Conservation (phyloP, 768 basidiomycete species). For the Tephrocybe sp. region DNA sequence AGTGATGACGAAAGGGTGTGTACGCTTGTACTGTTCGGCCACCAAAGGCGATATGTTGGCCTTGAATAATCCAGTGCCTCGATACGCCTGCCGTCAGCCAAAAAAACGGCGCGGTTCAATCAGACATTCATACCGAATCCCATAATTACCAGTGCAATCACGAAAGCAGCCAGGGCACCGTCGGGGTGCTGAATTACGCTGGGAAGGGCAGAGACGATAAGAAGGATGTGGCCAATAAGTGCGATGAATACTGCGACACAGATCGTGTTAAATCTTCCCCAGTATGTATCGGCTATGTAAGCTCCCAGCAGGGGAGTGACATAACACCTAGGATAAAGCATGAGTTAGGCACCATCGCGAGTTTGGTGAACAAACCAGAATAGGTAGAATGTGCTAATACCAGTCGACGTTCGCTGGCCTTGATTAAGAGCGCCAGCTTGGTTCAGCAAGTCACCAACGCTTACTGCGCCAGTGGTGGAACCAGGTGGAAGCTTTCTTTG, state of each 20-base stretch:
- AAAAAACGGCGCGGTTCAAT: neutral
- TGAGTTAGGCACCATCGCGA: neutral
- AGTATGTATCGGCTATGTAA: constrained; percentile 69
- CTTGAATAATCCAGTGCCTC: constrained; percentile 73
- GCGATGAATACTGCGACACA: constrained; percentile 58
- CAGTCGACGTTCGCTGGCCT: constrained; percentile 74
- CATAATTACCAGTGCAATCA: constrained; percentile 60
- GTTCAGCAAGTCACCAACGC: constrained; percentile 28
- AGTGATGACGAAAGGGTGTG: constrained; percentile 49
- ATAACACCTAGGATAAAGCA: constrained; percentile 47
- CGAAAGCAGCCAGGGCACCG: constrained; percentile 14
- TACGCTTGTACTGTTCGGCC: constrained; percentile 70
- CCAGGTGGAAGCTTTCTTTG: constrained; percentile 66
- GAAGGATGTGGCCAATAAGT: constrained; percentile 61
- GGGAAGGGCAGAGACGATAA: constrained; percentile 63
- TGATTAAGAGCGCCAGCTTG: constrained; percentile 68
- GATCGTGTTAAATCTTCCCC: constrained; percentile 76
- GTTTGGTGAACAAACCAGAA: constrained; percentile 70
- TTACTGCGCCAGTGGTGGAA: constrained; percentile 64
- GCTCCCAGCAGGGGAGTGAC: constrained; percentile 68
- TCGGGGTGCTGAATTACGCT: constrained; percentile 33
- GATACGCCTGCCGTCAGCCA: neutral
- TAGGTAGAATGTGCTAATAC: constrained; percentile 66
- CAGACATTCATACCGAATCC: constrained; percentile 39
- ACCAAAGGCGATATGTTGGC: constrained; percentile 74